Evolutionary conservation across 2,329 filamentous ascomycete species (phyloP), one percentile per base, ranked within the genome.

Genomic region (Torrubiellomyces zombiae): DNA sequence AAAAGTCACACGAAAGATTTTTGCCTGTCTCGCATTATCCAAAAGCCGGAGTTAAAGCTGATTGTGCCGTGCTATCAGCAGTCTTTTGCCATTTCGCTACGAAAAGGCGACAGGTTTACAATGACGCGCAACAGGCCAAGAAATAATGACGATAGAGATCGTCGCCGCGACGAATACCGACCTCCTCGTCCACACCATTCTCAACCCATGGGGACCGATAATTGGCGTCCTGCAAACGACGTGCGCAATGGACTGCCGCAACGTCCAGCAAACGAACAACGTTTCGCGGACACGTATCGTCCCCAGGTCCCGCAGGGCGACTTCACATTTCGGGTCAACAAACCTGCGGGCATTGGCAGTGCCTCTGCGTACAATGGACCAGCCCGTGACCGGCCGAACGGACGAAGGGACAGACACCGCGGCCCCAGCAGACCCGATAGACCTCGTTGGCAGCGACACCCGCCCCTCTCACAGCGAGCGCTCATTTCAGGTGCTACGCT

Each of bases 261-360:
- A 11, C 31, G 34, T 2, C 37, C 36, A 24, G 35, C 33, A 21
- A 35, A 44, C 23, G 35, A 42, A 11, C 33, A 33, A 16, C 37
- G 36, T 6, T 21, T 25, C 2, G 27, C 28, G 4, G 42, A 47
- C 25, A 47, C 42, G 6, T 47, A 50, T 16, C 39, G 42, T 4
- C 40, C 44, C 9, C 35, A 37, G 16, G 38, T 44, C 9, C 55
- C 53, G 2, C 53, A 51, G 24, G 43, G 63, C 18, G 63, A 69
- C 25, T 72, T 72, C 38, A 63, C 60, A 1, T 72, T 71, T 30
- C 59, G 60, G 6, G 46, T 59, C 20, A 56, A 66, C 8, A 61
- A 60, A 25, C 64, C 66, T 4, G 35, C 55, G 1, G 63, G 63
- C 4, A 47, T 69, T 10, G 33, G 36, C 18, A 29, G 32, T 9